Evolutionary conservation across 495 filamentous ascomycete genomes (phyloP).

Genomic region (Beverwykella pulmonaria): DNA sequence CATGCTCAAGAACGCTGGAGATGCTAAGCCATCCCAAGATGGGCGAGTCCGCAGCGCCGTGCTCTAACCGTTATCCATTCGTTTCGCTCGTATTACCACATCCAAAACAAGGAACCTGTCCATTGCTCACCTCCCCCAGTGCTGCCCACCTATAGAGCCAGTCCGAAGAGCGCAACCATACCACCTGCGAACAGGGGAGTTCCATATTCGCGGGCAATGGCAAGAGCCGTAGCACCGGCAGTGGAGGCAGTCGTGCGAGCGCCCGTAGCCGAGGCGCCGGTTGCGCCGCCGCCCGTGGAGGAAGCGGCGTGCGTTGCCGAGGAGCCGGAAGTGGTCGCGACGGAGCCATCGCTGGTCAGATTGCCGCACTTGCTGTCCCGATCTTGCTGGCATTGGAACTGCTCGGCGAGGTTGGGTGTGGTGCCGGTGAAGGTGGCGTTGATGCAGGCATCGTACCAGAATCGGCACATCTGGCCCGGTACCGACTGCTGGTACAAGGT

Average conservation of each 20-base stretch:
- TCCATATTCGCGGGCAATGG: slow-evolving; percentile 53
- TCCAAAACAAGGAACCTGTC: slow-evolving; percentile 17
- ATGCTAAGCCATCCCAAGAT: slow-evolving; percentile 1
- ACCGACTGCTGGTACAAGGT: slow-evolving; percentile 56
- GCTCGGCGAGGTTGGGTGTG: slow-evolving; percentile 51
- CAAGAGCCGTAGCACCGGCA: slow-evolving; percentile 46
- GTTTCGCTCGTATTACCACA: not conserved
- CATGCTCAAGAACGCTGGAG: slow-evolving; percentile 32
- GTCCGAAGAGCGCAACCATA: slow-evolving; percentile 53
- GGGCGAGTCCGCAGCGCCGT: not conserved
- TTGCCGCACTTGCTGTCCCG: slow-evolving; percentile 52
- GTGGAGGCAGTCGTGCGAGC: slow-evolving; percentile 30
- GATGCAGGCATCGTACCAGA: slow-evolving; percentile 57
- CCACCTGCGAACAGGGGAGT: slow-evolving; percentile 55
- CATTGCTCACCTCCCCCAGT: not conserved
- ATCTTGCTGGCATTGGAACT: slow-evolving; percentile 50
- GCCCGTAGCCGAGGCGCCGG: slow-evolving; percentile 21
- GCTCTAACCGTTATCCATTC: slow-evolving; percentile 5
- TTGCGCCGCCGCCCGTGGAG: not conserved
- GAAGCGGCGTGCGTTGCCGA: slow-evolving; percentile 2
- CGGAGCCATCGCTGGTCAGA: slow-evolving; percentile 47
- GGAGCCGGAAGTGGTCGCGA: not conserved
- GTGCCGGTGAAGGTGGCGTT: slow-evolving; percentile 34
- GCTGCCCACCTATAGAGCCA: slow-evolving; percentile 51
- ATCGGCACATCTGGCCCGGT: slow-evolving; percentile 61